Percentiles rank a stretch among this genome's conserved stretches.
These are phyloP conservation scores for Tubosaeta sp. DNA, from an alignment of 768 basidiomycete genomes.

Conservation along the genomic window DNA sequence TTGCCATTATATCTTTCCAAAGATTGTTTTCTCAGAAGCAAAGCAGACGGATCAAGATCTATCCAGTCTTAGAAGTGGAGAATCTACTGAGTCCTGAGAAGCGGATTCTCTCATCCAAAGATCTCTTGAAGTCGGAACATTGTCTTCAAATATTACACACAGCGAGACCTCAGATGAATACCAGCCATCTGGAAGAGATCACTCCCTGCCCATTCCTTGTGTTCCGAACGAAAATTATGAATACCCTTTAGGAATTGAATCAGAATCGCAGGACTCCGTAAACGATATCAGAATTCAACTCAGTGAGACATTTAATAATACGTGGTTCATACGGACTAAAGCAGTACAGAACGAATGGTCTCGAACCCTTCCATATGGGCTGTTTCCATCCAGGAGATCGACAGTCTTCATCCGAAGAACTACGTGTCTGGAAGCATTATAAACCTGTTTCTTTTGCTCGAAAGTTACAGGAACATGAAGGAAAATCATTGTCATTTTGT, in stretches of 20 bases:
- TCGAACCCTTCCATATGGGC: slow-evolving; percentile 9
- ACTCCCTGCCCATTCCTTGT: background rate
- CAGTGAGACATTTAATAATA: background rate
- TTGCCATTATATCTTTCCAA: no score
- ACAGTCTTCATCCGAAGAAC: slow-evolving; percentile 1
- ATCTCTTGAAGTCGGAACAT: background rate
- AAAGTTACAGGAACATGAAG: background rate
- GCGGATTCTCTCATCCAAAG: background rate
- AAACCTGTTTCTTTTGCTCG: slow-evolving; percentile 2
- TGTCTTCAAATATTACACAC: background rate
- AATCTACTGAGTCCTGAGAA: no score
- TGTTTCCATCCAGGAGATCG: background rate
- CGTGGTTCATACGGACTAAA: no score
- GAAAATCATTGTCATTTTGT: background rate
- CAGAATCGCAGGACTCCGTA: background rate
- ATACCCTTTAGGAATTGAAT: background rate
- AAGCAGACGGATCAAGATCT: no score
- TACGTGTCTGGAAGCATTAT: slow-evolving; percentile 4
- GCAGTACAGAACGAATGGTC: background rate
- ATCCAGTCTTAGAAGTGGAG: no score
- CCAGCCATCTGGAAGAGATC: background rate
- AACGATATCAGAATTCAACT: background rate
- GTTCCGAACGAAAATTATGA: background rate
- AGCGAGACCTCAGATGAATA: background rate
- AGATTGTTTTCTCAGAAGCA: no score